Base-by-base conservation (phyloP, 1,284 basidiomycete species). In the Ustilago lituana region DNA sequence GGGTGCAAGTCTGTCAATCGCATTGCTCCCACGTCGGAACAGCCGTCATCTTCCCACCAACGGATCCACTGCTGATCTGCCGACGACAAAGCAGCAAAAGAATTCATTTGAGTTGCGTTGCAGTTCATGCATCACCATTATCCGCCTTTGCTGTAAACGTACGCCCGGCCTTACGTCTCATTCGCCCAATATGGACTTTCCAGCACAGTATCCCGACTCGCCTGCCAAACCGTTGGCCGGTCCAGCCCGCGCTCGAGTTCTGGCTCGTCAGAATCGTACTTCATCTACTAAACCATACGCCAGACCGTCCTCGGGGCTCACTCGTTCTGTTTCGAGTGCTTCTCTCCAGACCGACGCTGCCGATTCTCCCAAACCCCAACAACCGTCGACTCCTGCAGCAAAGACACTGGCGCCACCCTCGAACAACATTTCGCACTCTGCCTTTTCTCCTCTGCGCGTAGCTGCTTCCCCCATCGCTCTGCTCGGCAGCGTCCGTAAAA, bases 401-500 rank as follows among this genome's bases (percentile, higher is more conserved):
- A 60, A 70, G n/a, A 26, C 52, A 33, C 60, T 61, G 10, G 58
- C 68, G 31, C 57, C 62, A 14, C 57, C 60, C 14, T 20, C 48
- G 27, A 40, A 23, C 17, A 51, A 44, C 14, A 32, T 53, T n/a
- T 15, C 55, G 19, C 57, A 44, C 33, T 67, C 64, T 6, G 50
- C 68, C 36, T 66, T 71, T 33, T 61, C 68, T 19, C 63, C 68
- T 17, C 44, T 71, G 22, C 57, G 68, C 15, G 66, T 52, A 4
- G 62, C 68, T n/a, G 61, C 67, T 19, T 57, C 68, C 3, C 68
- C 68, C 37, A 54, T 66, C 26, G 68, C 68, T 11, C 36, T 76
- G 36, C 51, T 76, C 31, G 65, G 66, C 11, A 74, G 72, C 43
- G 60, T 76, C 8, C 54, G 66, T 22, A 68, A 74, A 40, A 71